phyloP scores from a whole-genome alignment of 75 land plant genomes.

The Azolla pinnata region DNA sequence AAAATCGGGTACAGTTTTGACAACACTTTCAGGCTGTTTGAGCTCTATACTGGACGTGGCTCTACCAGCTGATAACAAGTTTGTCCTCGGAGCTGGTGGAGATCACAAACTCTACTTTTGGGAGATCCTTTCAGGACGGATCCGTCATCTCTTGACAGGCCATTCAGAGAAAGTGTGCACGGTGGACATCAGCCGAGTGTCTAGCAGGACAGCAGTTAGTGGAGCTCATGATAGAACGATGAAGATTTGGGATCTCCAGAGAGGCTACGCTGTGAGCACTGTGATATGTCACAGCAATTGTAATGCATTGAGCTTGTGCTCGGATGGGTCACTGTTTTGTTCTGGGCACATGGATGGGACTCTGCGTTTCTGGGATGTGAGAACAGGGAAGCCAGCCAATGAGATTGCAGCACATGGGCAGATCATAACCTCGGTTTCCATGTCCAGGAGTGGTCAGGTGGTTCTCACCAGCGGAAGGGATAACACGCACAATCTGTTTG shows the following conservation, averaged over 20 bases:
- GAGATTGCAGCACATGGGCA: constrained; percentile 87
- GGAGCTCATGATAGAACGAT: constrained; percentile 81
- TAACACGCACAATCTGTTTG: constrained; percentile 82
- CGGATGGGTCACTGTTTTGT: constrained; percentile 64
- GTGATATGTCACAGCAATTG: constrained; percentile 72
- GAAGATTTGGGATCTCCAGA: constrained; percentile 86
- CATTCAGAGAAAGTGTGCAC: constrained; percentile 82
- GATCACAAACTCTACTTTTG: constrained; percentile 79
- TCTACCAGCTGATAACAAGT: constrained; percentile 61
- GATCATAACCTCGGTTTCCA: constrained; percentile 67
- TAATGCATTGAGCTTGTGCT: constrained; percentile 65
- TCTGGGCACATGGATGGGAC: constrained; percentile 96
- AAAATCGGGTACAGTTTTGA: constrained; percentile 27
- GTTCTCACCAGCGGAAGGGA: constrained; percentile 88
- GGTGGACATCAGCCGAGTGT: constrained; percentile 66
- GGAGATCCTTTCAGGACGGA: constrained; percentile 63
- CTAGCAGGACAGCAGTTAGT: constrained; percentile 55
- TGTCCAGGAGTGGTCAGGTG: constrained; percentile 58
- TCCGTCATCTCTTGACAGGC: constrained; percentile 84
- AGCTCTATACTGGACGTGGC: constrained; percentile 82
- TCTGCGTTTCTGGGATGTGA: constrained; percentile 78
- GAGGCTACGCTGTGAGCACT: constrained; percentile 71
- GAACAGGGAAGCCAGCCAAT: constrained; percentile 57
- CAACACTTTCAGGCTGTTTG: constrained; percentile 52
- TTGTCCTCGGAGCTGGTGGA: constrained; percentile 72